Evolutionary conservation across 192 early-diverging fungal genomes (phyloP).

Genomic region (Anaeromyces robustus): DNA sequence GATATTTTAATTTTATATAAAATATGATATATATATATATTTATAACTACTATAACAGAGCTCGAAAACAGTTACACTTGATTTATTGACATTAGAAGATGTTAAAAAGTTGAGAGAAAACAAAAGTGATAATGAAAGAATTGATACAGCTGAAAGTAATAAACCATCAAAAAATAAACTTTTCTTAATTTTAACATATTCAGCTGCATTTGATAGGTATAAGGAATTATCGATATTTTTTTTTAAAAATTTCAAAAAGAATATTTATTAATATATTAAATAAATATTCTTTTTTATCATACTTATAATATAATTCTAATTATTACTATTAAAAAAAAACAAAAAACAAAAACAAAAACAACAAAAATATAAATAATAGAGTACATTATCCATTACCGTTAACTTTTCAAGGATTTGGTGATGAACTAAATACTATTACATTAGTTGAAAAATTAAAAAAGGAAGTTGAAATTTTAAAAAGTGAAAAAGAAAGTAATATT

Average conservation of each 20-base stretch:
- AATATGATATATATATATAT: too few relatives aligned
- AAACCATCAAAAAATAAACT: slow-evolving; percentile 14
- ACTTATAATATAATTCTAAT: too few relatives aligned
- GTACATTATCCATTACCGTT: slow-evolving; percentile 38
- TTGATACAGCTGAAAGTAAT: slow-evolving; percentile 6
- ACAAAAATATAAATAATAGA: slow-evolving; percentile 24
- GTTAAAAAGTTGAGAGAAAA: neutral
- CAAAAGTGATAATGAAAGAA: neutral
- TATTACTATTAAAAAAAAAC: too few relatives aligned
- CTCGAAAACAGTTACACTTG: slow-evolving; percentile 1
- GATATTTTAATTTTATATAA: too few relatives aligned
- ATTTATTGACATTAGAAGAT: slow-evolving; percentile 8
- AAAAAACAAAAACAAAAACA: too few relatives aligned
- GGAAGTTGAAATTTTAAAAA: slow-evolving; percentile 8
- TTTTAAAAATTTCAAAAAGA: slow-evolving; percentile 9
- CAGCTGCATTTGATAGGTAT: neutral
- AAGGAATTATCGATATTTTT: neutral
- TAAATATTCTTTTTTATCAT: too few relatives aligned
- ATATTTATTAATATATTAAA: slow-evolving; percentile 31
- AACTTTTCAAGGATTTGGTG: slow-evolving; percentile 2
- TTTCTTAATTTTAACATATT: slow-evolving; percentile 5
- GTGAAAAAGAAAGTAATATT: slow-evolving; percentile 8
- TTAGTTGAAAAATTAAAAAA: neutral
- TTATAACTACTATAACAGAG: neutral
- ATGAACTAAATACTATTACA: neutral